Base-by-base conservation (phyloP, 2,329 filamentous ascomycete species). In the Pseudocercospora fuligena region DNA sequence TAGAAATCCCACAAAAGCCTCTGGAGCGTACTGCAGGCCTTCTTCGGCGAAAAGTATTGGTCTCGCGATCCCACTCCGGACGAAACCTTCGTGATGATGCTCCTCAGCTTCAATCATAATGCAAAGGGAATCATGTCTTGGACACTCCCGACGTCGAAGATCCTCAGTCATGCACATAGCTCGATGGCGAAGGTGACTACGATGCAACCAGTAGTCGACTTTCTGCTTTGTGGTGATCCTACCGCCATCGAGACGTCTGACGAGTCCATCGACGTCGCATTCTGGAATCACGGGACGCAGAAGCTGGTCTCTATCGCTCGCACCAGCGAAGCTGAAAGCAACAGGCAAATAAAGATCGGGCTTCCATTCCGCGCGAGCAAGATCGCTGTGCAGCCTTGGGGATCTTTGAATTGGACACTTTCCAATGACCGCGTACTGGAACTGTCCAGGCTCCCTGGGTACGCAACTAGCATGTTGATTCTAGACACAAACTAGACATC, bases 21-120 rank as follows among this genome's bases (percentile, higher is more conserved):
- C 77, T 82, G 84, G 84, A 79, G 80, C 25, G 83, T 83, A 2
- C 79, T 83, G 3, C 84, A 86, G 73, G 83, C 80, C 0, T 87
- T 86, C 71, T 82, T 78, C 3, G 80, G 81, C 29, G 77, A 80
- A 60, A 77, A 79, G 3, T 86, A 82, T 66, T 87, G 84, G 84
- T 66, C 70, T 8, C 73, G 82, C 4, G 80, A 80, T 61, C 84
- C 84, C 4, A 85, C 80, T 2, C 71, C 74, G 0, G 75, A 70
- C 0, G 85, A 86, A 70, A 81, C 82, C 61, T 78, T 79, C 33
- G 82, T 79, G 2, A 85, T 85, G 83, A 80, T 78, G 56, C 75
- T 84, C 66, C 69, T 86, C 12, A 78, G 77, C 54, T 70, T 86
- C 56, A 85, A 85, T 67, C 83, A 85, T 68, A 80, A 81, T 54